These are phyloP conservation scores for Paraleonurus japonicus DNA, from an alignment of 257 asterid species.

Conservation along the genomic window DNA sequence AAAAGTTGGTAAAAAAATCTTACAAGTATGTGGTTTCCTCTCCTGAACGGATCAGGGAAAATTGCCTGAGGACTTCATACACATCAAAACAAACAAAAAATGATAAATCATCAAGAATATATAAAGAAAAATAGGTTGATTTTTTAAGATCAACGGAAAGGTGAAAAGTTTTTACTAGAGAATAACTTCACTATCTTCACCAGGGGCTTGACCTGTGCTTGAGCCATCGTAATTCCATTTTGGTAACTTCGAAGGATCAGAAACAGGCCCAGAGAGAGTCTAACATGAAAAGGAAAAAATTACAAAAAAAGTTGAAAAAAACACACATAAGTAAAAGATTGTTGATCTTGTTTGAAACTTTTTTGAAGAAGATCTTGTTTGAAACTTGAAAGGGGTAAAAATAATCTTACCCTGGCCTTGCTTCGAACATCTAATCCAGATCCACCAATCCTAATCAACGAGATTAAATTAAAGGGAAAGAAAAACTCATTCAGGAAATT, in stretches of 20 bases:
- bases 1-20: slow-evolving; percentile 11
- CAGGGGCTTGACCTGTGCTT: slow-evolving; percentile 58
- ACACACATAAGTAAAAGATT: neutral
- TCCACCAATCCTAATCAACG: slow-evolving; percentile 49
- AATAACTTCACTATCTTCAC: slow-evolving; percentile 59
- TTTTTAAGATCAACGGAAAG: neutral
- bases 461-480: neutral
- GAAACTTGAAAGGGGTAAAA: neutral
- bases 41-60: slow-evolving; percentile 60
- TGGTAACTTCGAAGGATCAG: slow-evolving; percentile 53
- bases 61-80: slow-evolving; percentile 52
- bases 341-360: neutral
- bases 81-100: neutral
- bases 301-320: neutral
- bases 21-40: slow-evolving; percentile 53
- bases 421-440: slow-evolving; percentile 52
- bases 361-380: no score
- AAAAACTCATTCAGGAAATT: neutral
- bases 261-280: slow-evolving; percentile 47
- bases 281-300: slow-evolving; percentile 20
- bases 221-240: slow-evolving; percentile 62
- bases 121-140: neutral
- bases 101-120: neutral
- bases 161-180: slow-evolving; percentile 33
- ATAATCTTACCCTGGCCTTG: slow-evolving; percentile 45